Evolutionary conservation across 495 filamentous ascomycete genomes (phyloP), one percentile per base, ranked within the genome.

Genomic region (Chaetomium cochliodes): DNA sequence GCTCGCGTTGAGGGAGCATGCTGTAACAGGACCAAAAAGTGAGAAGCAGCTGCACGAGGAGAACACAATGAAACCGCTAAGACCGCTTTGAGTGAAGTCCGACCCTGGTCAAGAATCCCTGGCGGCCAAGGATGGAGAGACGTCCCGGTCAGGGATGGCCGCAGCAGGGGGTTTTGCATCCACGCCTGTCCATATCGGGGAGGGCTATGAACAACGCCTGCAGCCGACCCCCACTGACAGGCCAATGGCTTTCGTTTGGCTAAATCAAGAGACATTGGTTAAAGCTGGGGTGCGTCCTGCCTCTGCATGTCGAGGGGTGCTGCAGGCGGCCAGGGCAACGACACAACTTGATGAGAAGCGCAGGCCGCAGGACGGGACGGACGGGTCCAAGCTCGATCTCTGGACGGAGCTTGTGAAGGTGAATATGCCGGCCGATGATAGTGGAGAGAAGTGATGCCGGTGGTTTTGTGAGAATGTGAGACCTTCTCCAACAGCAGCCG

Each of bases 51-150:
- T 72, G 73, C 69, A 69, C 47, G 68, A 63, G 68, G 65, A 47
- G 67, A 62, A 50, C 55, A 65, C 50, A 67, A 60, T 74, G 73
- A 76, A 76, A 74, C 73, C 70, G 70, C 72, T 73, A 68, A 71
- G 70, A 69, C 67, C 70, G 60, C 59, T 71, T 67, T 58, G 47
- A 58, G 66, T 47, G 53, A 62, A 62, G 57, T 18, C 62, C 37
- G 61, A 33, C 22, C 60, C 67, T 63, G 62, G 66, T 25, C 65
- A 49, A 26, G 26, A 25, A 66, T 58, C 70, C 69, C 69, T 71
- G 67, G 51, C 52, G 23, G 30, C 16, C 23, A 20, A 47, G 44
- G 5, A n/a, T n/a, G 12, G 12, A n/a, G 18, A 18, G 44, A 69
- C 68, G 65, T 68, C 65, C 61, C 52, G 9, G 55, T 28, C 22